These are phyloP conservation scores for Nigrospora osmanthi DNA, from an alignment of 2,329 filamentous ascomycete genomes.

Conservation along the genomic window DNA sequence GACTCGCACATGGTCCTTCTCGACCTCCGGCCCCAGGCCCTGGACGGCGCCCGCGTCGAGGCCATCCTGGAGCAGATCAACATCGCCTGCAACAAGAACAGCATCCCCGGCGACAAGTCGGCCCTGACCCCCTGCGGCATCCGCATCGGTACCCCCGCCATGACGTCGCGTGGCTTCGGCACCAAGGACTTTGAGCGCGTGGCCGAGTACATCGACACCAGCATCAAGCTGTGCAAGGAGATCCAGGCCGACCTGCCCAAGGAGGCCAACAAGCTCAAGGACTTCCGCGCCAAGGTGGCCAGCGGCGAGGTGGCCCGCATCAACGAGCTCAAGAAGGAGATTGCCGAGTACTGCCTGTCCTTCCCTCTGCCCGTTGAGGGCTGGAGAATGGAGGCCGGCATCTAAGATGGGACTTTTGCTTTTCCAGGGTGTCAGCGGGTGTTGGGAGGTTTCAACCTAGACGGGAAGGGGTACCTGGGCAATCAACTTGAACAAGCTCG, in stretches of 20 bases:
- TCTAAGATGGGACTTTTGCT: conserved; percentile 30
- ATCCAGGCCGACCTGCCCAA: conserved; percentile 81
- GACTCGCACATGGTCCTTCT: conserved; percentile 97
- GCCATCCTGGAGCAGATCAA: conserved; percentile 95
- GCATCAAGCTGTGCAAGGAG: conserved; percentile 85
- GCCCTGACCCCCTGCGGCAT: conserved; percentile 91
- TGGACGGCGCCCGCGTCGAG: conserved; percentile 94
- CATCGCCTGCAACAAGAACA: conserved; percentile 99
- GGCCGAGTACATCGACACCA: conserved; percentile 78
- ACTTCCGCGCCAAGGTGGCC: conserved; percentile 92
- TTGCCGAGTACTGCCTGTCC: conserved; percentile 73
- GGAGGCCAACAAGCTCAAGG: conserved; percentile 98
- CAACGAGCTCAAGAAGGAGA: conserved; percentile 79
- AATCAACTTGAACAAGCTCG: conserved; percentile 9
- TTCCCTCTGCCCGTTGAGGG: conserved; percentile 90
- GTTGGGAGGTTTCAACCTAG: conserved; percentile 18
- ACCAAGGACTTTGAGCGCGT: conserved; percentile 89
- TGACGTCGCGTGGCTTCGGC: conserved; percentile 93
- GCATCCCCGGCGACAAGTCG: conserved; percentile 94
- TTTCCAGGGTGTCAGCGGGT: conserved; percentile 6
- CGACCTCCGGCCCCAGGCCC: conserved; percentile 77
- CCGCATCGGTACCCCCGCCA: conserved; percentile 93
- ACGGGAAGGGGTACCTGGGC: conserved; percentile 15
- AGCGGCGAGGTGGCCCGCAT: conserved; percentile 74
- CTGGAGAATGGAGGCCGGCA: conserved; percentile 54